phyloP scores from a whole-genome alignment of 2,329 filamentous ascomycete genomes.

The Apiospora phragmitis region DNA sequence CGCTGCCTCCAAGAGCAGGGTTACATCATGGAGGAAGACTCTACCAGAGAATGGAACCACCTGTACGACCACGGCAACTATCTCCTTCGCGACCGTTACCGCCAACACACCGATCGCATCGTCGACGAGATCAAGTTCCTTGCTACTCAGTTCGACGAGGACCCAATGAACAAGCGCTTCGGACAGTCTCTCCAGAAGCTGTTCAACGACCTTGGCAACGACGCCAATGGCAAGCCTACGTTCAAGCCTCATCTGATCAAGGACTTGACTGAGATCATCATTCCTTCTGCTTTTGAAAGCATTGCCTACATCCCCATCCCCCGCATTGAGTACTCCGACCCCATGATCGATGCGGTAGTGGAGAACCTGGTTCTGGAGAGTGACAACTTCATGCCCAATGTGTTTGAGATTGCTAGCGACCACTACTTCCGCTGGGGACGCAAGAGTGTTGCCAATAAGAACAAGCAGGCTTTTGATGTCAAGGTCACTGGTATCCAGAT shows the following conservation, averaged over 20 bases:
- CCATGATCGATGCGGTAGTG: constrained; percentile 80
- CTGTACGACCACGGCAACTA: constrained; percentile 85
- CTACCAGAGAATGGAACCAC: constrained; percentile 78
- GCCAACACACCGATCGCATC: constrained; percentile 79
- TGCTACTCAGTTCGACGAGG: constrained; percentile 83
- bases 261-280: constrained; percentile 82
- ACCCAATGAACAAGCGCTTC: constrained; percentile 83
- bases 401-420: constrained; percentile 84
- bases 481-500: constrained; percentile 89
- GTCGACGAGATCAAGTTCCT: constrained; percentile 90
- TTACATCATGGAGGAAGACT: constrained; percentile 81
- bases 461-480: constrained; percentile 78
- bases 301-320: constrained; percentile 90
- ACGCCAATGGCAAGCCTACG: constrained; percentile 76
- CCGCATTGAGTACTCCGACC: constrained; percentile 88
- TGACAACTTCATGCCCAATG: constrained; percentile 94
- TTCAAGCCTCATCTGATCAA: constrained; percentile 95
- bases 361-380: constrained; percentile 96
- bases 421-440: constrained; percentile 96
- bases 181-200: constrained; percentile 75
- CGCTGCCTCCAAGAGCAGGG: constrained; percentile 86
- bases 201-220: constrained; percentile 84
- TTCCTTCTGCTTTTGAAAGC: constrained; percentile 80
- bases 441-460: constrained; percentile 79
- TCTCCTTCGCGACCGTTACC: constrained; percentile 87